Evolutionary conservation across 345 rosid species (phyloP), one percentile per base, ranked within the genome.

Genomic region (Moricandia moricandioides): DNA sequence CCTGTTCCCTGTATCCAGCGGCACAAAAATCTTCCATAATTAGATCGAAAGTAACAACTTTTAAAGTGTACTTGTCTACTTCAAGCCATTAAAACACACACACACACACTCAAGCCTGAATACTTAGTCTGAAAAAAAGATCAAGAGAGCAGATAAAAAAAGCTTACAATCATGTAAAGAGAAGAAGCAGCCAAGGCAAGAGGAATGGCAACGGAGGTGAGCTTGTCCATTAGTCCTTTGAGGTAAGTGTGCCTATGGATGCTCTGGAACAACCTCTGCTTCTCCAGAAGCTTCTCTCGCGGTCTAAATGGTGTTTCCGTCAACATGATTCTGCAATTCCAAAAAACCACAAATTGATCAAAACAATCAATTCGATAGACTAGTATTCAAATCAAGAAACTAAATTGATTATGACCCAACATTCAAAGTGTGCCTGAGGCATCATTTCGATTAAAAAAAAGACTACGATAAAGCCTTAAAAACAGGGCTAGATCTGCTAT

Each of bases 161-260:
- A 21, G 24, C 31, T 29, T 29, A 29, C 31, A 29, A 29, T 29
- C 31, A 29, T 29, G 31, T 29, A 29, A 3, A 29, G 31, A 4
- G 31, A 29, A 3, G 31, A 29, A 0, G 31, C 31, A 4, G 31
- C 31, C 31, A 29, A 29, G 31, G 31, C 31, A 29, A 29, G 31
- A 29, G 31, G 31, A 79, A 90, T 91, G 21, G 96, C 97, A 13
- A 90, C 90, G 3, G 98, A 91, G 67, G 96, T 88, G 82, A 94
- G 51, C 88, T 83, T 91, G 71, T 94, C 98, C 26, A 72, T 61
- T 18, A 84, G 96, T 40, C 97, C 96, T 80, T 91, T 94, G 63
- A 94, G 69, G 82, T 94, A 83, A 8, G 96, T 91, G 84, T 88
- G 89, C 69, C 76, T 94, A 5, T 88, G 91, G 75, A 91, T 78